Percentiles rank a stretch among this genome's conserved stretches.
Conservation (phyloP, 306 rosid species). For the Cucurbita ficifolia region DNA sequence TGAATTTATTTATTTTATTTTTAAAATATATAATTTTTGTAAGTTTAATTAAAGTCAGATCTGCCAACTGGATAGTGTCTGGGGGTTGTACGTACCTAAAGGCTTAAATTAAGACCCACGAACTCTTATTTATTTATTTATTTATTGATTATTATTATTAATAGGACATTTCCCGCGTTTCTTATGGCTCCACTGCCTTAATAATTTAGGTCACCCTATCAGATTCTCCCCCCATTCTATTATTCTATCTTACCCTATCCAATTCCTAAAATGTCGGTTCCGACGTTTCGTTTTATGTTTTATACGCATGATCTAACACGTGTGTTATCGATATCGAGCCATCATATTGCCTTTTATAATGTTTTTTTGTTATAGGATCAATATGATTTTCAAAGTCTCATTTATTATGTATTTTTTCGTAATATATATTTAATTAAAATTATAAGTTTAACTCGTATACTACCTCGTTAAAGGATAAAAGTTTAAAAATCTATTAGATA, state of each 20-base stretch:
- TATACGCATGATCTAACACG: background rate
- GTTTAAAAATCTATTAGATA: no score
- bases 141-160: background rate
- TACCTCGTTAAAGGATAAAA: no score
- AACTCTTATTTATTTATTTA: background rate
- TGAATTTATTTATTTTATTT: background rate
- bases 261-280: background rate
- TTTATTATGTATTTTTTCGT: no score
- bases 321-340: background rate
- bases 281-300: background rate
- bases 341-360: no score
- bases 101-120: background rate
- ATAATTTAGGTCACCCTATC: background rate
- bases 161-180: background rate
- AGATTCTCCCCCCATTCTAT: background rate
- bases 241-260: background rate
- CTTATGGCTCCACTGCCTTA: background rate
- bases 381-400: no score
- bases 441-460: no score
- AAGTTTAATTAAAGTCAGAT: background rate
- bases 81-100: background rate
- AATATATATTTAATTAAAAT: no score
- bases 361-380: no score
- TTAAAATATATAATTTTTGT: no score
- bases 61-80: background rate